Evolutionary conservation across 352 stramenopile genomes (phyloP).

Genomic region (Globisporangium orthogonon): DNA sequence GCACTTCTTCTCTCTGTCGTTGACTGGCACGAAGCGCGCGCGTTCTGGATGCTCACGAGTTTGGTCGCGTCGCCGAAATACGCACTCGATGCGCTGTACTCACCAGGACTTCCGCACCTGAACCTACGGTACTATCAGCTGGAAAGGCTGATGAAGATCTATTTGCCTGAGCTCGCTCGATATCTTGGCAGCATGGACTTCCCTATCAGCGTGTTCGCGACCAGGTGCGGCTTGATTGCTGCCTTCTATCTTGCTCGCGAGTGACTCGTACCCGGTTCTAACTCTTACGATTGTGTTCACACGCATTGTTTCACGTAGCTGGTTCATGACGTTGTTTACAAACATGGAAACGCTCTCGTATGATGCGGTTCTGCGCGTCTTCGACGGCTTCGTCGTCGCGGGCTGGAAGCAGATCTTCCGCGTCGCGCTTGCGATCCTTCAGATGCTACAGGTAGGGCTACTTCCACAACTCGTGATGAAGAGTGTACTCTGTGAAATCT

Average conservation of each 20-base stretch:
- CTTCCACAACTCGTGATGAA: background rate
- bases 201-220: conserved; percentile 60
- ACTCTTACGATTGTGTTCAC: too few relatives aligned
- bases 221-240: conserved; percentile 25
- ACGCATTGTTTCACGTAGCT: conserved; percentile 22
- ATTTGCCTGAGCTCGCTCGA: conserved; percentile 31
- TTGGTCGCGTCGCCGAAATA: conserved; percentile 47
- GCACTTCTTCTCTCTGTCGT: conserved; percentile 57
- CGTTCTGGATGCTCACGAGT: conserved; percentile 68
- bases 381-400: conserved; percentile 61
- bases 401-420: conserved; percentile 74
- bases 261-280: background rate
- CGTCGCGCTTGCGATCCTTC: conserved; percentile 49
- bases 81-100: conserved; percentile 54
- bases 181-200: conserved; percentile 60
- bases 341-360: conserved; percentile 69
- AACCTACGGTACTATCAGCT: conserved; percentile 67
- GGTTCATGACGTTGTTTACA: conserved; percentile 80
- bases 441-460: conserved; percentile 32
- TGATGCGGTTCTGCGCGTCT: conserved; percentile 47
- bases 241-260: background rate
- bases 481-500: background rate
- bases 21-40: conserved; percentile 54
- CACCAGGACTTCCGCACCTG: conserved; percentile 47
- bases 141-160: conserved; percentile 32